Evolutionary conservation across 73 alveolate species (phyloP).

Genomic region (Strombidium stylifer): DNA sequence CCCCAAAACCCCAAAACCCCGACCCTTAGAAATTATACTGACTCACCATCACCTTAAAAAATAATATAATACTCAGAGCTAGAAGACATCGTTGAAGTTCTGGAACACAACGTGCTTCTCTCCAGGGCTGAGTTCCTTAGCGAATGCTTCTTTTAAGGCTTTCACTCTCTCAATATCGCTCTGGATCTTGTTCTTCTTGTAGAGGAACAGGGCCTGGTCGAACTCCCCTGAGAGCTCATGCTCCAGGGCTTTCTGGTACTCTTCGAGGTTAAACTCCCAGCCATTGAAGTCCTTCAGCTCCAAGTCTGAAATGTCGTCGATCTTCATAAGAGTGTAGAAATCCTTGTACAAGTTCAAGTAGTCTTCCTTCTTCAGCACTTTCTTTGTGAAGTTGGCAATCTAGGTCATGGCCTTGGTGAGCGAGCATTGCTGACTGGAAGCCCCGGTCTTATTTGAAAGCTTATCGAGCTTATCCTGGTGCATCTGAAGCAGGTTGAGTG

Average conservation of each 20-base stretch:
- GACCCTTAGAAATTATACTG: too few relatives aligned
- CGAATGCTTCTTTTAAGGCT: slow-evolving; percentile 31
- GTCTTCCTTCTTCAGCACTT: slow-evolving; percentile 60
- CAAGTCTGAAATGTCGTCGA: slow-evolving; percentile 58
- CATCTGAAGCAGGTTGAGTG: slow-evolving; percentile 6
- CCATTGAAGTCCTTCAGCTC: slow-evolving; percentile 56
- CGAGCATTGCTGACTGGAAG: slow-evolving; percentile 9
- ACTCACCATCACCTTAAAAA: too few relatives aligned
- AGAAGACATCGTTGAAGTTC: too few relatives aligned
- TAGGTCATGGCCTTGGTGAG: slow-evolving; percentile 43
- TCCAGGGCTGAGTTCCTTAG: slow-evolving; percentile 44
- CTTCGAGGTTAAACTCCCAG: slow-evolving; percentile 77
- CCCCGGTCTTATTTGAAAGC: slow-evolving; percentile 24
- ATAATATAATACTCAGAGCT: too few relatives aligned
- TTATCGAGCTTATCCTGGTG: too few relatives aligned
- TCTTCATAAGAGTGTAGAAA: slow-evolving; percentile 52
- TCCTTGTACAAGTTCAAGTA: slow-evolving; percentile 52
- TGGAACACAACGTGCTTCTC: slow-evolving; percentile 43
- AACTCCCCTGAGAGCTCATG: slow-evolving; percentile 66
- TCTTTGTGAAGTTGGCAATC: slow-evolving; percentile 62
- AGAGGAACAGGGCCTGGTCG: slow-evolving; percentile 64
- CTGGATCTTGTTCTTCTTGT: slow-evolving; percentile 49
- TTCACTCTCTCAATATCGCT: slow-evolving; percentile 66
- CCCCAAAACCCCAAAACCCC: too few relatives aligned
- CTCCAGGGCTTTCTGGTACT: slow-evolving; percentile 60